Conservation (phyloP, 2,329 filamentous ascomycete genomes). For the Zasmidium angulare region DNA sequence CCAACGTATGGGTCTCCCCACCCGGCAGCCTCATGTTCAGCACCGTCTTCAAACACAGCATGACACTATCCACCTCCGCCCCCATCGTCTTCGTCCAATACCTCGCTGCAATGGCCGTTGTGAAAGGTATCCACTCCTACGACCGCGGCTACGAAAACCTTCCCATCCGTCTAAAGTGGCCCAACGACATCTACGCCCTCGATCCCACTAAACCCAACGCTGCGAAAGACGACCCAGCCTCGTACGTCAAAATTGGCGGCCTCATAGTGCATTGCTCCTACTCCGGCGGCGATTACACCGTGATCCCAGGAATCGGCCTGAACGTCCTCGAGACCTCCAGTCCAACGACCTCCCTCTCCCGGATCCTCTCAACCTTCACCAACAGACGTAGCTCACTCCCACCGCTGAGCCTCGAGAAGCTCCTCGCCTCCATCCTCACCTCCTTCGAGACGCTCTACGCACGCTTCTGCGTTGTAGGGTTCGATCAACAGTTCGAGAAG, state of each 20-base stretch:
- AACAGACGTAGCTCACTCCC: conserved; percentile 41
- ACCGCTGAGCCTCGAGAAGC: conserved; percentile 63
- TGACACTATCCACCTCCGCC: conserved; percentile 66
- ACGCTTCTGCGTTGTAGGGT: conserved; percentile 73
- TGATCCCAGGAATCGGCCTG: conserved; percentile 78
- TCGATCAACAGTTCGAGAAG: conserved; percentile 69
- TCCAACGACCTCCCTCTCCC: conserved; percentile 83
- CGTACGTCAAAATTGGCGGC: conserved; percentile 90
- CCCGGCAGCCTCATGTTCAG: conserved; percentile 85
- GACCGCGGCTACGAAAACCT: conserved; percentile 70
- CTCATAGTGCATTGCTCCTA: conserved; percentile 90
- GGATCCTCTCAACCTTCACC: conserved; percentile 58
- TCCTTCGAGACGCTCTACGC: conserved; percentile 75
- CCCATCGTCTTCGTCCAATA: conserved; percentile 95
- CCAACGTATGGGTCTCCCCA: conserved; percentile 93
- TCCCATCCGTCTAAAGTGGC: conserved; percentile 91
- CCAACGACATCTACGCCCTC: conserved; percentile 74
- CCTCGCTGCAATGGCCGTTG: conserved; percentile 81
- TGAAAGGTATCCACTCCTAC: conserved; percentile 79
- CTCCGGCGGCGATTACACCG: conserved; percentile 71
- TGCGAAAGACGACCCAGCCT: conserved; percentile 57
- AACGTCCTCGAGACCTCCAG: conserved; percentile 85
- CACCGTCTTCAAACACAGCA: conserved; percentile 79
- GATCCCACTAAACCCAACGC: conserved; percentile 27
- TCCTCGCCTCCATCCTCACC: conserved; percentile 78